These are phyloP conservation scores for Salix exigua DNA, from an alignment of 345 rosid species.

Conservation along the genomic window DNA sequence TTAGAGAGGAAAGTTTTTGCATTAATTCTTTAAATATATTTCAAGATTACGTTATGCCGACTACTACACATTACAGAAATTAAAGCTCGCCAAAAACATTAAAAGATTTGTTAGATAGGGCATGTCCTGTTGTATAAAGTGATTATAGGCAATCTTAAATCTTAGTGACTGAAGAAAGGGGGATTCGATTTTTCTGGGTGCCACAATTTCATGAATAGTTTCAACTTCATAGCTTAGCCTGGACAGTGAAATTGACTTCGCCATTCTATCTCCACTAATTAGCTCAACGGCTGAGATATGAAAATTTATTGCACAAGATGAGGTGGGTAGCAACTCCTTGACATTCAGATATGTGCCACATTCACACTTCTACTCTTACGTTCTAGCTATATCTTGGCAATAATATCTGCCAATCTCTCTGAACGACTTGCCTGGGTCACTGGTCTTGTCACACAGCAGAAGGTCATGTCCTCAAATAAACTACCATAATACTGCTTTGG, in stretches of 20 bases:
- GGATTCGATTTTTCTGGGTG: too few relatives aligned
- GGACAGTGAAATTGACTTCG: not conserved
- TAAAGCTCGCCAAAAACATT: not conserved
- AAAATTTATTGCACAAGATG: conserved; percentile 15
- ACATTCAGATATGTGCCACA: conserved; percentile 18
- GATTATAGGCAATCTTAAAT: not conserved
- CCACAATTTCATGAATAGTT: not conserved
- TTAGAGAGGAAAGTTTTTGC: not conserved
- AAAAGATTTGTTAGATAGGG: not conserved
- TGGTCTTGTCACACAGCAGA: not conserved
- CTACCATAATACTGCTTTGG: not conserved
- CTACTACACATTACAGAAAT: not conserved
- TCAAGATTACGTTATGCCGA: not conserved
- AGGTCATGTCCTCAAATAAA: not conserved
- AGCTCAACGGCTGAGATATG: not conserved
- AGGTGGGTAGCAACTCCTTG: conserved; percentile 25
- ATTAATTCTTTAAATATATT: not conserved
- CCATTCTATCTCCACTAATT: conserved; percentile 6
- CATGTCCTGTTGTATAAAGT: not conserved
- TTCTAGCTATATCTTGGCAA: not conserved
- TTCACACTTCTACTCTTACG: not conserved
- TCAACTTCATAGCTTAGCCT: not conserved
- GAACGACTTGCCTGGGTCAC: conserved; percentile 1
- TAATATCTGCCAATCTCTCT: conserved; percentile 17
- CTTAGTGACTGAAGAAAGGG: not conserved